These are phyloP conservation scores for Gliomastix tumulicola DNA, from an alignment of 2,329 filamentous ascomycete genomes.

Conservation along the genomic window DNA sequence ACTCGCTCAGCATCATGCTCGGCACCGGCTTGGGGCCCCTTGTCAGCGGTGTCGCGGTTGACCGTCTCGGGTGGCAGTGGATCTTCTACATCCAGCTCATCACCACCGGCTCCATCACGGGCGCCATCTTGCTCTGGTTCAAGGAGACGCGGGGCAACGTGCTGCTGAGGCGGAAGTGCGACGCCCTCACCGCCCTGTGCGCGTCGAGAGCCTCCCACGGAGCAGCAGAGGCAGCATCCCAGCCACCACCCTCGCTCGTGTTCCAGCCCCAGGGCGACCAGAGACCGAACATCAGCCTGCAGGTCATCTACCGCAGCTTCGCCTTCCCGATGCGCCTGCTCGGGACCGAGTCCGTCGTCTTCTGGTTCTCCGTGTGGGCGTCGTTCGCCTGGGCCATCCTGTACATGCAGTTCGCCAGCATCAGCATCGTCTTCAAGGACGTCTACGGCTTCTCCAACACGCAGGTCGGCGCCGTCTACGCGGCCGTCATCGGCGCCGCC, in stretches of 20 bases:
- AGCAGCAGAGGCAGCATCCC: too few relatives aligned
- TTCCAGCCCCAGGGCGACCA: conserved; percentile 9
- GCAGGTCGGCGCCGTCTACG: conserved; percentile 56
- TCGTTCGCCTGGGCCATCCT: conserved; percentile 65
- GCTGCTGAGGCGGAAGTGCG: conserved; percentile 53
- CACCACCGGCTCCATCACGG: conserved; percentile 44
- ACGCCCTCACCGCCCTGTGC: conserved; percentile 25
- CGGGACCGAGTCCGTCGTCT: conserved; percentile 52
- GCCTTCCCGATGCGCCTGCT: conserved; percentile 34
- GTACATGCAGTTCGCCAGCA: conserved; percentile 50
- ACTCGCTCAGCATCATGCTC: conserved; percentile 52
- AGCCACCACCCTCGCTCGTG: too few relatives aligned
- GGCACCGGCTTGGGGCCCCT: conserved; percentile 59
- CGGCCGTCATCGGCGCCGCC: conserved; percentile 27
- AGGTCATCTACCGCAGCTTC: conserved; percentile 18
- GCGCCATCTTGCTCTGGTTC: conserved; percentile 51
- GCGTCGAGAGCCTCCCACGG: too few relatives aligned
- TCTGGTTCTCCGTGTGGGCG: conserved; percentile 64
- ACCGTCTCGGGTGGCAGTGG: conserved; percentile 56
- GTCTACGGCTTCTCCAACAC: conserved; percentile 54
- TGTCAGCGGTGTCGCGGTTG: conserved; percentile 50
- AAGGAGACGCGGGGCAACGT: conserved; percentile 64
- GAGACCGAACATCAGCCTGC: conserved; percentile 7
- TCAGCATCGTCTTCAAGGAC: conserved; percentile 59
- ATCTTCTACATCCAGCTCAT: conserved; percentile 63